Evolutionary conservation across 139 green algal species (phyloP).

Genomic region (Closterium sp.): DNA sequence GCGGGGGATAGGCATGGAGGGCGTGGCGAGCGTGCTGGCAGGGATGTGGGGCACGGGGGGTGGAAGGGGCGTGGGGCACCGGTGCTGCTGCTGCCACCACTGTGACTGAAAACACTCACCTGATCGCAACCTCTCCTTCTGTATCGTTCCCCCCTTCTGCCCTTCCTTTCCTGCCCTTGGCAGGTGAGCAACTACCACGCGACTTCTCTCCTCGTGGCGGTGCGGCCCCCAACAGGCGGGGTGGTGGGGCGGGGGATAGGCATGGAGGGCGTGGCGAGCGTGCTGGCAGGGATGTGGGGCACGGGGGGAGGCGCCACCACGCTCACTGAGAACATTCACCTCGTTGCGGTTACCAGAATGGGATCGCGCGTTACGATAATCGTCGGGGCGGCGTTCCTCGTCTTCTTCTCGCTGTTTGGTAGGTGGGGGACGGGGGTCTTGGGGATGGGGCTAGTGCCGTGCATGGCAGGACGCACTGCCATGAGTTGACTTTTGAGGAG

Average conservation of each 20-base stretch:
- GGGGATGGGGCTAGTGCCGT: background rate
- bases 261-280: conserved; percentile 24
- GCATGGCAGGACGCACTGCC: too few relatives aligned
- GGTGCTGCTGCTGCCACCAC: conserved; percentile 1
- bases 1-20: conserved; percentile 3
- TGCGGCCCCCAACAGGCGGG: background rate
- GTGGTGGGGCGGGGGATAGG: conserved; percentile 24
- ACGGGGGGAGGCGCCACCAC: conserved; percentile 21
- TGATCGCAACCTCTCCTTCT: background rate
- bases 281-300: conserved; percentile 22
- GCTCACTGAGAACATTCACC: conserved; percentile 32
- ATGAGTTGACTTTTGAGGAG: too few relatives aligned
- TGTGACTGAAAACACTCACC: background rate
- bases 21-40: background rate
- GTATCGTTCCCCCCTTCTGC: too few relatives aligned
- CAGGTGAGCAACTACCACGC: conserved; percentile 22
- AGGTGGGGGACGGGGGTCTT: background rate
- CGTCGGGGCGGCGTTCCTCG: conserved; percentile 3
- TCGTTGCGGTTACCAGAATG: conserved; percentile 23
- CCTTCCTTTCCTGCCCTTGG: background rate
- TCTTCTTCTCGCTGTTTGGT: conserved; percentile 35
- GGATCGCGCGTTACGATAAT: conserved; percentile 5
- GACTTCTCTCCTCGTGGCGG: background rate
- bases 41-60: too few relatives aligned
- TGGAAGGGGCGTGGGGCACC: conserved; percentile 11